These are phyloP conservation scores for Psilocybe subaeruginosa DNA, from an alignment of 768 basidiomycete species.

Conservation along the genomic window DNA sequence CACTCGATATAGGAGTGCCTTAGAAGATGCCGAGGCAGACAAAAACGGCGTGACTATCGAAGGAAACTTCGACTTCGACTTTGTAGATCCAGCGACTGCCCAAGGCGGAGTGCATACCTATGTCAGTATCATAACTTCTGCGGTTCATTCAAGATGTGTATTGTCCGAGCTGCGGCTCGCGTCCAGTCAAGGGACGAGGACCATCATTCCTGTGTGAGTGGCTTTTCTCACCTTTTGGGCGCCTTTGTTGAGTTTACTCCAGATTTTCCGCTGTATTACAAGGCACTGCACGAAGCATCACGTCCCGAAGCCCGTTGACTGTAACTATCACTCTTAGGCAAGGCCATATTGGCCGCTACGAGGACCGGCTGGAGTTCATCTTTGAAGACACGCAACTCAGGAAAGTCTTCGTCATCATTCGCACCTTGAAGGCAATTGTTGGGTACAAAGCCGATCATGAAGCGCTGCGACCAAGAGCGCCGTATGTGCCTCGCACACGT, in stretches of 20 bases:
- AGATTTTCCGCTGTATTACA: constrained; percentile 13
- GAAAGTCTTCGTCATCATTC: constrained; percentile 52
- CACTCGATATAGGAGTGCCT: constrained; percentile 38
- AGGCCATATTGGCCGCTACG: constrained; percentile 45
- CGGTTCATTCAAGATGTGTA: constrained; percentile 30
- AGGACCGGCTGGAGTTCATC: constrained; percentile 55
- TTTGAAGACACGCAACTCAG: constrained; percentile 49
- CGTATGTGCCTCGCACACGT: constrained; percentile 46
- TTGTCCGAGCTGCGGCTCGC: constrained; percentile 31
- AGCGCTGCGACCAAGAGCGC: constrained; percentile 42
- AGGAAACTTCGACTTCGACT: constrained; percentile 51
- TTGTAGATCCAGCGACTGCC: constrained; percentile 44
- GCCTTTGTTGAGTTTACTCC: background rate
- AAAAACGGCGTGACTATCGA: constrained; percentile 52
- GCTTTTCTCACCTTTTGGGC: background rate
- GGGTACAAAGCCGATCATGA: constrained; percentile 50
- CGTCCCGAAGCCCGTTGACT: constrained; percentile 22
- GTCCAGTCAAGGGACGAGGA: constrained; percentile 30
- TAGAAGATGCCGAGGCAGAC: constrained; percentile 58
- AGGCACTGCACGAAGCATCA: constrained; percentile 25
- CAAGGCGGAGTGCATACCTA: constrained; percentile 20
- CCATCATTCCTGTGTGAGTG: constrained; percentile 26
- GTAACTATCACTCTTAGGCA: constrained; percentile 38
- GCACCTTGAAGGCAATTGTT: constrained; percentile 45
- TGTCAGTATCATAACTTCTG: constrained; percentile 29